A percentile compares a stretch with the other conserved stretches of the same genome.
Evolutionary conservation across 495 filamentous ascomycete genomes (phyloP).

Genomic region (Trichoderma erinaceum): DNA sequence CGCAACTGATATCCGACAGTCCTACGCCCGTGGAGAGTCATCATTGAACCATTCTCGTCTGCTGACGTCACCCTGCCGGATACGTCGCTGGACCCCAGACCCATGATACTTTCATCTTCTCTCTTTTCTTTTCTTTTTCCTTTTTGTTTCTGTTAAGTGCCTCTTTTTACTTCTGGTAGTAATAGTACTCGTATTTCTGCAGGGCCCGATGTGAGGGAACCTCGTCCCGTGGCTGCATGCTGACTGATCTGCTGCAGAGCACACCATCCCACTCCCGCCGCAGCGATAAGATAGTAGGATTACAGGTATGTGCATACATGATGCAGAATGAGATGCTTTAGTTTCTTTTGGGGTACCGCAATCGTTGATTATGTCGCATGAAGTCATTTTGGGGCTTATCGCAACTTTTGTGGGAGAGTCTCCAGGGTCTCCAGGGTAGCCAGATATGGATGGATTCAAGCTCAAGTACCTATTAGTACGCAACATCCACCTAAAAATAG

Average conservation of each 20-base stretch:
- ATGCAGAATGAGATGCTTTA: neutral
- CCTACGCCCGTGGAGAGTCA: neutral
- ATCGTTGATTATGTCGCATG: neutral
- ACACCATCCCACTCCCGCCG: neutral
- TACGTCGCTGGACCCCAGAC: neutral
- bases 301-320: neutral
- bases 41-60: neutral
- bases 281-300: neutral
- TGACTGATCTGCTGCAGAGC: neutral
- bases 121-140: neutral
- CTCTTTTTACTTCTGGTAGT: neutral
- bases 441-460: neutral
- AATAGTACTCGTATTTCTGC: neutral
- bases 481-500: no score
- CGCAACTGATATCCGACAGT: conserved; percentile 1
- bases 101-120: no score
- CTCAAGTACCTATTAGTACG: no score
- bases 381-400: neutral
- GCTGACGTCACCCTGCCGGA: neutral
- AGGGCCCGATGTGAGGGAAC: neutral
- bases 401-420: neutral
- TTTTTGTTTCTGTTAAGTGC: neutral
- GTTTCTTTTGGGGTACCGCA: neutral
- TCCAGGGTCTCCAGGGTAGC: neutral
- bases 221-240: neutral